These are phyloP conservation scores for Trichoderma koningii DNA, from an alignment of 2,329 filamentous ascomycete species.

Conservation along the genomic window DNA sequence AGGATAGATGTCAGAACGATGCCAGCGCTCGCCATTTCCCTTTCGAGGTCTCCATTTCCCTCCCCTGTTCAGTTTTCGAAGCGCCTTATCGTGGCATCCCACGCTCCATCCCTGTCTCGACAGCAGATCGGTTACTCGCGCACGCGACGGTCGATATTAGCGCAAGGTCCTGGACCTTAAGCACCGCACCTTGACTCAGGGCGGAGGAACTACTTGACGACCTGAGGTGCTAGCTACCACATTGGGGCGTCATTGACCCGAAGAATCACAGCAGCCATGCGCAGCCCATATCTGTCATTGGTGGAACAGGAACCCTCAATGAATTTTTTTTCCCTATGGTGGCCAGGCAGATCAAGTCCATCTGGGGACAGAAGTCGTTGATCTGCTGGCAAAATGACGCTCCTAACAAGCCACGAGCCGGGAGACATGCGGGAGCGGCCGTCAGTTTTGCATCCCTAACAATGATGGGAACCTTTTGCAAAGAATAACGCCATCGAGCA, in stretches of 20 bases:
- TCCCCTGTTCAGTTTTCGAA: slow-evolving; percentile 1
- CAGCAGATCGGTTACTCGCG: slow-evolving; percentile 14
- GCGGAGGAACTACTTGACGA: not conserved
- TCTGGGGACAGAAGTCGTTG: no score
- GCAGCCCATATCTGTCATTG: not conserved
- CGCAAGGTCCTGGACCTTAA: slow-evolving; percentile 8
- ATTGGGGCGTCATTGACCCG: not conserved
- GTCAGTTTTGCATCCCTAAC: slow-evolving; percentile 9
- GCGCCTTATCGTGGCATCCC: slow-evolving; percentile 12
- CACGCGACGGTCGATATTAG: slow-evolving; percentile 13
- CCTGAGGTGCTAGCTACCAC: not conserved
- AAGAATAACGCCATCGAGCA: not conserved
- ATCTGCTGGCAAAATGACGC: not conserved
- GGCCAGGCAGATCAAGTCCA: not conserved
- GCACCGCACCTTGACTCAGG: slow-evolving; percentile 13
- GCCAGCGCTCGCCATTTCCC: slow-evolving; percentile 13
- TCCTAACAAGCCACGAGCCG: not conserved
- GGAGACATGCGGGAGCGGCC: not conserved
- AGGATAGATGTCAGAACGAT: not conserved
- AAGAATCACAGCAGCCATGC: not conserved
- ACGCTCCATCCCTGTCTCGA: slow-evolving; percentile 8
- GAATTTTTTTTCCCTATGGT: not conserved
- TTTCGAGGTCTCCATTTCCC: slow-evolving; percentile 1
- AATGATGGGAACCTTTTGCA: slow-evolving; percentile 13
- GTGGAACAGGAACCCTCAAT: not conserved